These are phyloP conservation scores for Dactylellina leptospora DNA, from an alignment of 2,329 filamentous ascomycete species.

Conservation along the genomic window DNA sequence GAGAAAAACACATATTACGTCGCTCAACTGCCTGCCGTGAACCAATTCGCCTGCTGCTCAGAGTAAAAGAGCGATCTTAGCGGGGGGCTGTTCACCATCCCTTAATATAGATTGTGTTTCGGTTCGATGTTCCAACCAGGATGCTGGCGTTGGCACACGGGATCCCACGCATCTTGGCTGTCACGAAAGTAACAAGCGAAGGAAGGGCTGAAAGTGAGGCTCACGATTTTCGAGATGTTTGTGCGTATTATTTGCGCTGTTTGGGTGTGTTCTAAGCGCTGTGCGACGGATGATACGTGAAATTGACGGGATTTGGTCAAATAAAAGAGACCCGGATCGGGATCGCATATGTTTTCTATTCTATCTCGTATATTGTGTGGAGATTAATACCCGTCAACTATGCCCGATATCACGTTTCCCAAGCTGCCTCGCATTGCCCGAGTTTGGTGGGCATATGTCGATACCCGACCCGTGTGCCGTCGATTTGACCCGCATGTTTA, in stretches of 20 bases:
- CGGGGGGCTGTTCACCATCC: constrained; percentile 29
- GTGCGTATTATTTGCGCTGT: neutral
- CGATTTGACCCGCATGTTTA: constrained; percentile 28
- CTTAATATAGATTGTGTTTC: constrained; percentile 50
- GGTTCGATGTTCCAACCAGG: constrained; percentile 40
- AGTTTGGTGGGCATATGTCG: constrained; percentile 38
- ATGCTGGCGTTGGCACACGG: constrained; percentile 20
- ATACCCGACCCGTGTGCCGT: constrained; percentile 39
- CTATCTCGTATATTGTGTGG: neutral
- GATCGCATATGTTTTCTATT: neutral
- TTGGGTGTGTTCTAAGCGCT: neutral
- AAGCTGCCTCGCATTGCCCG: constrained; percentile 26
- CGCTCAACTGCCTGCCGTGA: neutral
- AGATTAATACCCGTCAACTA: neutral
- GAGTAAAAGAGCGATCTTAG: constrained; percentile 11
- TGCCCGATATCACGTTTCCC: constrained; percentile 8
- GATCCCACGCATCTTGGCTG: constrained; percentile 22
- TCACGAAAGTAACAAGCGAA: neutral
- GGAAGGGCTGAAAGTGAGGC: constrained; percentile 11
- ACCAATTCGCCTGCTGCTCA: constrained; percentile 3
- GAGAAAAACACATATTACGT: neutral
- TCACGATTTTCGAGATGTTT: neutral
- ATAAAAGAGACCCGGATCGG: neutral
- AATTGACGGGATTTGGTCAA: neutral
- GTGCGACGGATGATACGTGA: neutral